phyloP scores from a whole-genome alignment of 805 yeast genomes.

The Starmerella cellae region DNA sequence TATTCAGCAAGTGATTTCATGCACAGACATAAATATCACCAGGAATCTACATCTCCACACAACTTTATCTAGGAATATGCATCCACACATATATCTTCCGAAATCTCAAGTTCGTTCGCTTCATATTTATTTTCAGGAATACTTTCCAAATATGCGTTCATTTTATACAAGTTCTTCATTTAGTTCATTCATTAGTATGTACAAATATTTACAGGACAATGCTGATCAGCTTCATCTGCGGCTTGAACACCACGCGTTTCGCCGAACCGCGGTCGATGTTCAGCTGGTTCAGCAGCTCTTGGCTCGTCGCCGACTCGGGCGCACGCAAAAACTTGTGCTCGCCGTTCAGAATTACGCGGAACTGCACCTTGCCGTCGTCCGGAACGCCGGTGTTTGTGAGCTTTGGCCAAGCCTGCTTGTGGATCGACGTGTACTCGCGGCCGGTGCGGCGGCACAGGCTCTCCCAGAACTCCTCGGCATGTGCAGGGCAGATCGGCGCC shows the following conservation, averaged over 20 bases:
- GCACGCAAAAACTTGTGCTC: slow-evolving; percentile 27
- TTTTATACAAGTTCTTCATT: no score
- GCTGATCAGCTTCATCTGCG: slow-evolving; percentile 13
- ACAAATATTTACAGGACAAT: slow-evolving; percentile 1
- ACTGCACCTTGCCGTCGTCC: slow-evolving; percentile 27
- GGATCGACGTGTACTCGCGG: slow-evolving; percentile 37
- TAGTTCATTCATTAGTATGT: no score
- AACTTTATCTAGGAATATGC: no score
- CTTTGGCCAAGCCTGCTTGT: slow-evolving; percentile 54
- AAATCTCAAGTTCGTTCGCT: no score
- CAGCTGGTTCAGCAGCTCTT: slow-evolving; percentile 7
- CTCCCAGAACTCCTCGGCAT: slow-evolving; percentile 75
- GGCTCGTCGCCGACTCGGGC: slow-evolving; percentile 4
- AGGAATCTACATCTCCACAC: no score
- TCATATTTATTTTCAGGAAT: no score
- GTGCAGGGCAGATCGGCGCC: slow-evolving; percentile 71
- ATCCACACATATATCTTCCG: no score
- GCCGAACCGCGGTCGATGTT: neutral
- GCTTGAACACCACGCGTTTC: slow-evolving; percentile 15
- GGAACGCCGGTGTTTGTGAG: slow-evolving; percentile 30
- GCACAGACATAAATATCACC: no score
- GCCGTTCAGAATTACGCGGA: slow-evolving; percentile 62
- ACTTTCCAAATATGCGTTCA: no score
- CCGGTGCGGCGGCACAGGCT: slow-evolving; percentile 26
- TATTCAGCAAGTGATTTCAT: no score